A percentile compares a stretch with the other conserved stretches of the same genome.
Evolutionary conservation across 345 rosid species (phyloP).

Genomic region (Leavenworthia alabamica): DNA sequence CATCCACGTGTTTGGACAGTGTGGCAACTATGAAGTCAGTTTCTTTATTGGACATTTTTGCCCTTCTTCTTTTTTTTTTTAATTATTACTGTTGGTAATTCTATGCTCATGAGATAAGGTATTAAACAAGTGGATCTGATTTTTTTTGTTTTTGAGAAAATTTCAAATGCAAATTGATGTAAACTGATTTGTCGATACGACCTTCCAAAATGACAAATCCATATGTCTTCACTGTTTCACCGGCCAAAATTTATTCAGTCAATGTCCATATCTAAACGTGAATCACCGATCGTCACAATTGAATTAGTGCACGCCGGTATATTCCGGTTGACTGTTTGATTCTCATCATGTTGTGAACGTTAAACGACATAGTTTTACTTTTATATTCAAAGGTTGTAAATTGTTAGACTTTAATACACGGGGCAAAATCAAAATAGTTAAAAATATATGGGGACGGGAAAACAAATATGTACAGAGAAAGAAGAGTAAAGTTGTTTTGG

Average conservation of each 20-base stretch:
- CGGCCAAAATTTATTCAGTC: conserved; percentile 26
- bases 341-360: too few relatives aligned
- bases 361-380: too few relatives aligned
- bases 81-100: not conserved
- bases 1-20: conserved; percentile 28
- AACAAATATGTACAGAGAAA: not conserved
- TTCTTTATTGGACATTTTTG: not conserved
- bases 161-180: not conserved
- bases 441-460: not conserved
- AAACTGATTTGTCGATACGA: not conserved
- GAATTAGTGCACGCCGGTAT: too few relatives aligned
- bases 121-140: conserved; percentile 23
- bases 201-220: conserved; percentile 15
- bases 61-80: not conserved
- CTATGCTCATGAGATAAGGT: too few relatives aligned
- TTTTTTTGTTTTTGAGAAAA: not conserved
- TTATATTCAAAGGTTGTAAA: not conserved
- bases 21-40: conserved; percentile 1
- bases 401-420: not conserved
- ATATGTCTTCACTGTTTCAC: conserved; percentile 13
- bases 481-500: conserved; percentile 7
- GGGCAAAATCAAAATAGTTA: not conserved
- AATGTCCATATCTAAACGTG: conserved; percentile 13
- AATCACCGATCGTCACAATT: too few relatives aligned
- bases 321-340: too few relatives aligned